A percentile compares a stretch with the other conserved stretches of the same genome.
Conservation (phyloP, 257 asterid species). For the Penstemon barbatus region DNA sequence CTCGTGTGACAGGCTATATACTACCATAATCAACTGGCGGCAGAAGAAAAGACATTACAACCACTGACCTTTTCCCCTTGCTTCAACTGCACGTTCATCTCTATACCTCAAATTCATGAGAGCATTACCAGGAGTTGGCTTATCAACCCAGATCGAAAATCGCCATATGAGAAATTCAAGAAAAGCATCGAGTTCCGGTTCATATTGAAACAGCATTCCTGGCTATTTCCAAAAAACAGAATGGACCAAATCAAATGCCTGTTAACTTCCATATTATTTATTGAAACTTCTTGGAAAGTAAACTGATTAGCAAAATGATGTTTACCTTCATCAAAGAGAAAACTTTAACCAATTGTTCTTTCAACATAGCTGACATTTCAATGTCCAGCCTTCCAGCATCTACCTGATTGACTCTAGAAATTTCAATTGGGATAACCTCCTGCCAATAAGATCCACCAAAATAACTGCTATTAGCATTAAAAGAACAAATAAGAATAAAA, state of each 20-base stretch:
- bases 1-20: slow-evolving; percentile 1
- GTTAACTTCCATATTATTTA: slow-evolving; percentile 26
- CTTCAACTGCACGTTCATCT: slow-evolving; percentile 85
- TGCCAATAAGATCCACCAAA: slow-evolving; percentile 37
- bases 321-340: slow-evolving; percentile 89
- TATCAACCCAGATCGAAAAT: slow-evolving; percentile 97
- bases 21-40: slow-evolving; percentile 12
- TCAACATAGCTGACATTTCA: slow-evolving; percentile 98
- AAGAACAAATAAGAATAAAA: too few species aligned
- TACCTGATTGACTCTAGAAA: slow-evolving; percentile 87
- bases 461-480: slow-evolving; percentile 9
- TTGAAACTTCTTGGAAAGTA: slow-evolving; percentile 24
- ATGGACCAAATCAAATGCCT: slow-evolving; percentile 44
- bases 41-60: slow-evolving; percentile 21
- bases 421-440: slow-evolving; percentile 70
- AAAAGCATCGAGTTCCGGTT: slow-evolving; percentile 93
- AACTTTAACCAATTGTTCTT: slow-evolving; percentile 88
- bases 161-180: slow-evolving; percentile 94
- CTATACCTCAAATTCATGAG: slow-evolving; percentile 77
- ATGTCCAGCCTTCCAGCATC: slow-evolving; percentile 91
- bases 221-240: slow-evolving; percentile 81
- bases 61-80: slow-evolving; percentile 70
- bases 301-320: slow-evolving; percentile 22
- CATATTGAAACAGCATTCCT: slow-evolving; percentile 95
- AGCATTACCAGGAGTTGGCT: slow-evolving; percentile 95